Base-by-base conservation (phyloP, 768 basidiomycete species). In the Podaxis sp. region DNA sequence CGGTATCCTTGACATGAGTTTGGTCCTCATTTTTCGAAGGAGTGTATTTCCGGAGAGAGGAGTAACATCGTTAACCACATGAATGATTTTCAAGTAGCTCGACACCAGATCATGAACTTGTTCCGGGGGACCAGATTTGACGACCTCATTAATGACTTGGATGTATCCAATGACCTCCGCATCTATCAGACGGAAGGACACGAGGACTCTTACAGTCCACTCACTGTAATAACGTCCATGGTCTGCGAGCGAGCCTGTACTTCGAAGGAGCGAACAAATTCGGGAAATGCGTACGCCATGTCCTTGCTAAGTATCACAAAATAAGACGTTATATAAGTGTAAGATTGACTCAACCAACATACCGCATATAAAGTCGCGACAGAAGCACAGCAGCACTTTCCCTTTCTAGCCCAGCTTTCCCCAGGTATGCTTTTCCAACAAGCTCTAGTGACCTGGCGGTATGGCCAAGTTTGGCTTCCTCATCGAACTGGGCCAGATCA, bases 401-500 rank as follows among this genome's bases (percentile, higher is more conserved):
- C 6, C 94, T 83, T 70, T 97, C 96, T 61, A 96, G 77, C 0
- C 96, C 95, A 12, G 93, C 85, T 47, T 80, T 85, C 3, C 72
- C 72, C 8, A 96, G 77, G 67, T 86, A 82, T 4, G 67, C 67
- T 67, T 82, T 89, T 0, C 84, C 89, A 2, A 87, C 71, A 1
- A 68, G 64, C 66, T 95, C 88, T 2, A 96, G 75, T 4, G 72
- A 71, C 17, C 68, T 66, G 0, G 87, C 85, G 1, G 90, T 91
- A 51, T 79, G 72, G 11, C 86, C 83, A 24, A 70, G 67, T n/a
- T 76, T 71, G 2, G 79, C 79, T 9, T 66, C 69, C 61, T 90
- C 88, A 68, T 94, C 93, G 58, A 97, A 93, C 67, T 93, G 91
- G 33, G 86, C 82, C 41, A 99, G 78, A 70, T 93, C 88, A 73